Evolutionary conservation across 1,284 basidiomycete genomes (phyloP).

Genomic region (Apiotrichum gamsii): DNA sequence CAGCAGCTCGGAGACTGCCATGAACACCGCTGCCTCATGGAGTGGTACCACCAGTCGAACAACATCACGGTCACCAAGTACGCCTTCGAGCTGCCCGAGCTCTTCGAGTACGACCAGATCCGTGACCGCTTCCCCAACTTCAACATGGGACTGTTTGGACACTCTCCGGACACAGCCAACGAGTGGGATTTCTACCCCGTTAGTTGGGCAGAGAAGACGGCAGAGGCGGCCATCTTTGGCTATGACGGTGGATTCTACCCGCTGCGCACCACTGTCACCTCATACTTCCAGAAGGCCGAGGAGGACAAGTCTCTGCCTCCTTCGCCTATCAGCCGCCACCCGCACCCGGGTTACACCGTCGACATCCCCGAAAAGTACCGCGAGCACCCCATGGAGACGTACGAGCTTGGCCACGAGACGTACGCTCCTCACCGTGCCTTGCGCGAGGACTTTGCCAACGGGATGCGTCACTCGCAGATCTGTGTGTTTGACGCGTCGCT

Average conservation of each 20-base stretch:
- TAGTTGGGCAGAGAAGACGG: slow-evolving; percentile 31
- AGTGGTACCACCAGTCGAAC: slow-evolving; percentile 46
- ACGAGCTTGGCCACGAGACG: slow-evolving; percentile 29
- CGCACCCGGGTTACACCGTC: slow-evolving; percentile 43
- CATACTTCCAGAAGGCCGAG: slow-evolving; percentile 13
- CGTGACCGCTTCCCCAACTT: slow-evolving; percentile 33
- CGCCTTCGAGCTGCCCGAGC: slow-evolving; percentile 45
- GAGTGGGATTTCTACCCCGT: slow-evolving; percentile 47
- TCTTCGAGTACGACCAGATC: slow-evolving; percentile 40
- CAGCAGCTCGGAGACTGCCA: slow-evolving; percentile 48
- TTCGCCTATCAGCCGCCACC: slow-evolving; percentile 29
- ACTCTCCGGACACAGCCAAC: slow-evolving; percentile 45
- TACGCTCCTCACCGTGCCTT: slow-evolving; percentile 34
- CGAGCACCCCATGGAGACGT: slow-evolving; percentile 37
- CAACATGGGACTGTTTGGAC: slow-evolving; percentile 44
- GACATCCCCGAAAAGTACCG: slow-evolving; percentile 23
- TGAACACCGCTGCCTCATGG: slow-evolving; percentile 34
- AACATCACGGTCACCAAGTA: slow-evolving; percentile 49
- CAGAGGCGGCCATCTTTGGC: slow-evolving; percentile 43
- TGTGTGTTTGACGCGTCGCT: slow-evolving; percentile 47
- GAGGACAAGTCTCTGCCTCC: neutral
- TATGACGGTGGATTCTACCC: slow-evolving; percentile 46
- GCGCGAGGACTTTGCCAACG: slow-evolving; percentile 40
- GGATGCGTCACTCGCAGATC: slow-evolving; percentile 41
- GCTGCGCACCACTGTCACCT: slow-evolving; percentile 41